Conservation (phyloP, 2,329 filamentous ascomycete genomes). For the Curvularia spicifera region DNA sequence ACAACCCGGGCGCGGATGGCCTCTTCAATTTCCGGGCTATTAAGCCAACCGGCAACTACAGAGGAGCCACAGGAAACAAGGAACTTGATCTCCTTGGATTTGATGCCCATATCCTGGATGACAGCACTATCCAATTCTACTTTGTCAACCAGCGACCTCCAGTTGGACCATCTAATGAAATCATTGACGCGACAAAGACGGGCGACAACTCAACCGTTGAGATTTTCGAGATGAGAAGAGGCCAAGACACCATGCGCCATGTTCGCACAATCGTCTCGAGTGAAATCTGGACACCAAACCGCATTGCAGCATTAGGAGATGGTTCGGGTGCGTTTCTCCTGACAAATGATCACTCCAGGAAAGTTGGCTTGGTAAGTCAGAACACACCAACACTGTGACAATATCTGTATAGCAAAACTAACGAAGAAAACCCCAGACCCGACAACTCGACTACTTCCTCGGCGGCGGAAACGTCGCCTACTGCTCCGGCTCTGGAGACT, state of each 20-base stretch:
- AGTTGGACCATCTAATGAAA: constrained; percentile 29
- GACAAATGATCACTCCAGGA: constrained; percentile 39
- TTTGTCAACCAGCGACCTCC: constrained; percentile 38
- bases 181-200: constrained; percentile 29
- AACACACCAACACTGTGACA: background rate
- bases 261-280: constrained; percentile 28
- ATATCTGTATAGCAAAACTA: background rate
- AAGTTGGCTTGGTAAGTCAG: constrained; percentile 29
- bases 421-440: constrained; percentile 12
- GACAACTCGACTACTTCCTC: constrained; percentile 31
- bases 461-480: constrained; percentile 40
- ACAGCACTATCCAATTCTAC: constrained; percentile 37
- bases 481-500: constrained; percentile 27
- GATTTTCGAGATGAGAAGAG: constrained; percentile 33
- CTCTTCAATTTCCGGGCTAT: constrained; percentile 35
- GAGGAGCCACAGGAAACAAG: constrained; percentile 30
- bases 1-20: constrained; percentile 31
- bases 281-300: constrained; percentile 32
- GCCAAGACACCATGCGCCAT: constrained; percentile 32
- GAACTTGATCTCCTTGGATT: constrained; percentile 37
- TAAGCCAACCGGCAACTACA: constrained; percentile 27
- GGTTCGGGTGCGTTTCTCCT: constrained; percentile 32
- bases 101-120: constrained; percentile 33
- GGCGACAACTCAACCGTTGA: constrained; percentile 40
- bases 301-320: constrained; percentile 29